Evolutionary conservation across 306 rosid genomes (phyloP).

Genomic region (Erythrophleum fordii): DNA sequence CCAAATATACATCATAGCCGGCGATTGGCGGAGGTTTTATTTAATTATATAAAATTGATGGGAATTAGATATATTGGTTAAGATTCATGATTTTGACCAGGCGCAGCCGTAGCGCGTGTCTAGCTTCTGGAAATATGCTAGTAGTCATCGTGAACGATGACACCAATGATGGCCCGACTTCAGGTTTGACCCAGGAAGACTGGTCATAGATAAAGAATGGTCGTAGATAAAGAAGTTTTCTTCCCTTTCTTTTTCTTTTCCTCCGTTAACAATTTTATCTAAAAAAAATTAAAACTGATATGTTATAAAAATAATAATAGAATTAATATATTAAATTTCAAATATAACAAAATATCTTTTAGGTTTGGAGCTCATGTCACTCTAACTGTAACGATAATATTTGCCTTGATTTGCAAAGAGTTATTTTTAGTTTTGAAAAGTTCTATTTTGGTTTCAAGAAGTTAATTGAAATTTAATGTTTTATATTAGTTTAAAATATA

Average conservation of each 20-base stretch:
- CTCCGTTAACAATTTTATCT: no score
- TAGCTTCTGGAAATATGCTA: neutral
- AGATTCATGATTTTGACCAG: conserved; percentile 12
- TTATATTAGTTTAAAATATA: neutral
- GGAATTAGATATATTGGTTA: neutral
- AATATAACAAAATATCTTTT: no score
- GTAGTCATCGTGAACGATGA: neutral
- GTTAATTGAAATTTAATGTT: neutral
- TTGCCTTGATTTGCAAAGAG: no score
- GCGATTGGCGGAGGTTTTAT: conserved; percentile 14
- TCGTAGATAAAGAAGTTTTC: neutral
- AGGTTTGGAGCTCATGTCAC: no score
- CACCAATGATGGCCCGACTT: neutral
- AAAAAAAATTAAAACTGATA: no score
- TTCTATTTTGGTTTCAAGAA: no score
- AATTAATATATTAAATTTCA: no score
- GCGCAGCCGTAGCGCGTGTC: neutral
- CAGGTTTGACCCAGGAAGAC: conserved; percentile 3
- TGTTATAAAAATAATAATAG: no score
- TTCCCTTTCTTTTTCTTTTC: neutral
- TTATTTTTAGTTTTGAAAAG: no score
- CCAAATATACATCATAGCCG: neutral
- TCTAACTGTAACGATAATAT: no score
- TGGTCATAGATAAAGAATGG: neutral
- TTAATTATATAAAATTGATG: neutral